A percentile compares a stretch with the other conserved stretches of the same genome.
Evolutionary conservation across 768 basidiomycete species (phyloP).

Genomic region (Dendrothele bispora): DNA sequence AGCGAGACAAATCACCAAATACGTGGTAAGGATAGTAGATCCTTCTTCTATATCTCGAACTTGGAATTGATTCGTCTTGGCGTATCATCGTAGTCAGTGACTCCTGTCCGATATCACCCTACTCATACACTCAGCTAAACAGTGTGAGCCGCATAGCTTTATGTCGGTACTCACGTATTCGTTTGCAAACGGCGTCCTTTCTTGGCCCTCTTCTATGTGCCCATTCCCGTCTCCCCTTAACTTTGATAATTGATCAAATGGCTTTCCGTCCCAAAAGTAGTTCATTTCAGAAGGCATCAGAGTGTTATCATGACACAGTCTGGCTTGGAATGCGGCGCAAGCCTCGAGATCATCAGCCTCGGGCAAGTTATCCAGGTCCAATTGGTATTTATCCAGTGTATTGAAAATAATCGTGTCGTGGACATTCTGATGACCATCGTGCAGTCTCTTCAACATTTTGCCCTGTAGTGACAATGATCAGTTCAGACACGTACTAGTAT

Average conservation of each 20-base stretch:
- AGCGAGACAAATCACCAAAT: slow-evolving; percentile 37
- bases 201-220: too few species aligned
- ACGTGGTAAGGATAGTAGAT: slow-evolving; percentile 42
- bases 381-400: slow-evolving; percentile 50
- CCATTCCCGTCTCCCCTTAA: background rate
- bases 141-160: too few species aligned
- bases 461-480: slow-evolving; percentile 42
- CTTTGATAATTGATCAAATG: background rate
- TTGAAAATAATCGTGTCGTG: slow-evolving; percentile 40
- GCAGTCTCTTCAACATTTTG: slow-evolving; percentile 61
- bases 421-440: slow-evolving; percentile 45
- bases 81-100: slow-evolving; percentile 72
- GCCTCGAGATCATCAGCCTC: slow-evolving; percentile 48
- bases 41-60: slow-evolving; percentile 57
- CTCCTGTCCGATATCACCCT: slow-evolving; percentile 77
- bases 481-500: background rate
- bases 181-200: too few species aligned
- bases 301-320: slow-evolving; percentile 55
- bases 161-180: too few species aligned
- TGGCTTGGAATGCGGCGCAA: slow-evolving; percentile 44
- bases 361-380: slow-evolving; percentile 58
- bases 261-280: slow-evolving; percentile 7
- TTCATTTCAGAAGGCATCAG: slow-evolving; percentile 3
- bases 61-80: slow-evolving; percentile 65
- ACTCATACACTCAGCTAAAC: slow-evolving; percentile 9